Conservation (phyloP, 139 green algal genomes). For the Auxenochlorella pyrenoidosa region DNA sequence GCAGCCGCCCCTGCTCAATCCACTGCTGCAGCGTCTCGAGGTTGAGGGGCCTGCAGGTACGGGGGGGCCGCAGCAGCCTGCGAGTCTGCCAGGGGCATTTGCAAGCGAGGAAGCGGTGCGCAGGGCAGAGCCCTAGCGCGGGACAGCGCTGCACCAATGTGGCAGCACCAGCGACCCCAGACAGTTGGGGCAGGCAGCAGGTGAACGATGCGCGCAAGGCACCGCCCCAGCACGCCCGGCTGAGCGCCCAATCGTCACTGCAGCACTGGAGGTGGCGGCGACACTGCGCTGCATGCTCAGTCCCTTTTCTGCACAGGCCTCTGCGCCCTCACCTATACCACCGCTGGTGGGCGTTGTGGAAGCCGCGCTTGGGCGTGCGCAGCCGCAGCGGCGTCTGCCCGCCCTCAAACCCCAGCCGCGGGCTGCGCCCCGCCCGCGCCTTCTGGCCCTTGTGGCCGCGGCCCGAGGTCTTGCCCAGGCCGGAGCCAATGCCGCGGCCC, state of each 20-base stretch:
- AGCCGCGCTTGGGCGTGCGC: slow-evolving; percentile 74
- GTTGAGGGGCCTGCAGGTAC: slow-evolving; percentile 71
- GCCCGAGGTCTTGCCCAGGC: slow-evolving; percentile 80
- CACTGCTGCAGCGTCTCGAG: slow-evolving; percentile 71
- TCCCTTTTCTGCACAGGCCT: too few relatives aligned
- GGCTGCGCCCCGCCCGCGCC: slow-evolving; percentile 58
- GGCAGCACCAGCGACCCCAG: background rate
- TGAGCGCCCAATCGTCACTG: too few relatives aligned
- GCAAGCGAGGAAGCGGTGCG: too few relatives aligned
- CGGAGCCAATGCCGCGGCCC: slow-evolving; percentile 75
- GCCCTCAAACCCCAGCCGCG: slow-evolving; percentile 80
- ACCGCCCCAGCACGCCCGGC: background rate
- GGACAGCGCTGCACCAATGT: too few relatives aligned
- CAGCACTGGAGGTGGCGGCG: too few relatives aligned
- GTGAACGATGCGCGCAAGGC: background rate
- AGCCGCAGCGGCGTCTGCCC: slow-evolving; percentile 81
- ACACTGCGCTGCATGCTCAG: too few relatives aligned
- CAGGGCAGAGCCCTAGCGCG: too few relatives aligned
- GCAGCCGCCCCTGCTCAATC: slow-evolving; percentile 74
- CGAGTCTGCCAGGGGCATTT: too few relatives aligned
- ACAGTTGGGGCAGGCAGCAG: background rate
- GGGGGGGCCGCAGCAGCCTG: slow-evolving; percentile 60
- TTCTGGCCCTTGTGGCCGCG: slow-evolving; percentile 87
- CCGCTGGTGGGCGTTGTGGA: slow-evolving; percentile 66
- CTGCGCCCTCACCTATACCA: slow-evolving; percentile 21